These are phyloP conservation scores for Xylaria acuta DNA, from an alignment of 495 filamentous ascomycete species.

Conservation along the genomic window DNA sequence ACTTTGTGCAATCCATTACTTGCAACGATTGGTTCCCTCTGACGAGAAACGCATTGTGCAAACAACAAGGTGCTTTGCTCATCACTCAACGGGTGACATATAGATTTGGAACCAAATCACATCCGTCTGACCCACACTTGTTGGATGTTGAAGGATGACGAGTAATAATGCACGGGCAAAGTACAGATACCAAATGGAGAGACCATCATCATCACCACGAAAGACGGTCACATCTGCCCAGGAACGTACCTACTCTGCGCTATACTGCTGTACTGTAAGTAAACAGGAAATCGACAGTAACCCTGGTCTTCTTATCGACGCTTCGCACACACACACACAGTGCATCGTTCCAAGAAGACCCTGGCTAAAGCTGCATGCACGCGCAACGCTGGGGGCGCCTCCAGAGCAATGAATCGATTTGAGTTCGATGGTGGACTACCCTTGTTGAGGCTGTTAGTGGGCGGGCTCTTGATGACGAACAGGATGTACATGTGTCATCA, in stretches of 20 bases:
- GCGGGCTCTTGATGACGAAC: slow-evolving; percentile 22
- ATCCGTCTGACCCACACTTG: slow-evolving; percentile 19
- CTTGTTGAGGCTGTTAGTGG: slow-evolving; percentile 19
- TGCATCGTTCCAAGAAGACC: slow-evolving; percentile 7
- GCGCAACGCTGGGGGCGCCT: slow-evolving; percentile 8
- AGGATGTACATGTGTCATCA: slow-evolving; percentile 27
- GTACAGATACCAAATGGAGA: not conserved
- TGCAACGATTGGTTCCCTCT: slow-evolving; percentile 19
- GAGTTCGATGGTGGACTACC: slow-evolving; percentile 16
- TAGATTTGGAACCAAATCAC: slow-evolving; percentile 2
- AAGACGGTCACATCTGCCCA: not conserved
- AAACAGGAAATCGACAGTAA: not conserved
- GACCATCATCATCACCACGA: not conserved
- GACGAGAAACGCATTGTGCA: slow-evolving; percentile 24
- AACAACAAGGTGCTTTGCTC: slow-evolving; percentile 3
- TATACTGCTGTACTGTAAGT: not conserved
- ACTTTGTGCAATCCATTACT: slow-evolving; percentile 21
- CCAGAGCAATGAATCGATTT: slow-evolving; percentile 9
- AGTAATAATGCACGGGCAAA: slow-evolving; percentile 2
- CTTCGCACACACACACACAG: not conserved
- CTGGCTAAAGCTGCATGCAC: not conserved
- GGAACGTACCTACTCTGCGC: not conserved
- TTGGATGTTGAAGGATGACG: not conserved
- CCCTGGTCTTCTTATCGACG: not conserved
- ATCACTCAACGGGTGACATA: slow-evolving; percentile 1